Base-by-base conservation (phyloP, 176 grass and related monocot species). In the Echinochloa phyllopogon region DNA sequence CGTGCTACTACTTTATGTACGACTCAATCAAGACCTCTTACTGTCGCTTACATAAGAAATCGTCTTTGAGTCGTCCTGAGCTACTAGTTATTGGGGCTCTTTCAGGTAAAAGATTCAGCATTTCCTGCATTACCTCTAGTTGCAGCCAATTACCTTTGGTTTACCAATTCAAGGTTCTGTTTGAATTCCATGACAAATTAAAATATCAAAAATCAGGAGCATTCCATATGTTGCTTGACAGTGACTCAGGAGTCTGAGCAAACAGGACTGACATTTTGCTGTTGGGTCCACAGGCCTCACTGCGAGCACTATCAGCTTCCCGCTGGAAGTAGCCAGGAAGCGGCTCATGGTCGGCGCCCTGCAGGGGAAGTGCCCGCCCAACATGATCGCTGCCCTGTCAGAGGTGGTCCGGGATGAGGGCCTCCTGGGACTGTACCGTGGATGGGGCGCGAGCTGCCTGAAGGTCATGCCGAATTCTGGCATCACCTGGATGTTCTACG, bases 401-500 rank as follows among this genome's bases (percentile, higher is more conserved):
- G 94, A 97, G 60, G 90, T 97, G 33, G 65, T 97, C 64, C 71
- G 11, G 15, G 89, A 92, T 61, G 88, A 94, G 69, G 94, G 94
- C 37, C 9, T 90, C 20, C 21, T 37, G 23, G 94, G 94, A 2
- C 56, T 97, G 10, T 97, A 97, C 83, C 84, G 94, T 39, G 94
- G 94, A 8, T 97, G 94, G 94, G 86, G 94, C 0, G 94, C 94
- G 16, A 97, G 92, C 79, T 97, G 90, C 86, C 86, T 97, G 39
- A 97, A 97, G 81, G 94, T 97, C 68, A 94, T 94, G 94, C 94
- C 94, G 7, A 86, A 84, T 13, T 97, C 94, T 2, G 94, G 94
- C 60, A 97, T 97, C 86, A 97, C 90, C 56, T 97, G 94, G 94
- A 92, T 97, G 92, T 91, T 97, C 74, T 97, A 97, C n/a, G 94